Conservation (phyloP, 371 early-diverging fungal species). For the Mucor circinelloides region DNA sequence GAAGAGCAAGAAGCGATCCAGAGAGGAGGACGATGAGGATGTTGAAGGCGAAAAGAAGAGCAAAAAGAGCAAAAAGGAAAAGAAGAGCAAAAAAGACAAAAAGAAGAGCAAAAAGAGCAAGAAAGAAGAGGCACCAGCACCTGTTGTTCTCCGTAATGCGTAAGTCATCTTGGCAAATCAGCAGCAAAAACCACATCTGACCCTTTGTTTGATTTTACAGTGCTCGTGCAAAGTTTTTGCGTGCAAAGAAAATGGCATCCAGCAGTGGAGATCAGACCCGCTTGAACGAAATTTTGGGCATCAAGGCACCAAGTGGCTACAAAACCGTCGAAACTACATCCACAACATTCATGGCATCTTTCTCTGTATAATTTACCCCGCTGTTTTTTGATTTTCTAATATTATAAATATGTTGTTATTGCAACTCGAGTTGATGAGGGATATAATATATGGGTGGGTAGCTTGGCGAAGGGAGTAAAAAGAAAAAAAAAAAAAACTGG, state of each 20-base stretch:
- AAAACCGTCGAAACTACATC: slow-evolving; percentile 11
- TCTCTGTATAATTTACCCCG: slow-evolving; percentile 18
- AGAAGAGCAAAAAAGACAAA: slow-evolving; percentile 39
- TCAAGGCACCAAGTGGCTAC: slow-evolving; percentile 33
- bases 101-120: slow-evolving; percentile 28
- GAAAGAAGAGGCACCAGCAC: slow-evolving; percentile 26
- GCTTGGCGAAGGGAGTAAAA: too few species aligned
- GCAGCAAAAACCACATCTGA: background rate
- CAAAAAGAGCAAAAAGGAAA: slow-evolving; percentile 35
- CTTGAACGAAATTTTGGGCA: slow-evolving; percentile 60
- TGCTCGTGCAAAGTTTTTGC: slow-evolving; percentile 74
- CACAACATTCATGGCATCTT: slow-evolving; percentile 28
- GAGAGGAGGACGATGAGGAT: slow-evolving; percentile 29
- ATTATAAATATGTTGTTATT: background rate
- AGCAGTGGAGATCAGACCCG: slow-evolving; percentile 38
- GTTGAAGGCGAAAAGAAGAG: slow-evolving; percentile 27
- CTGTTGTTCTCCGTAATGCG: slow-evolving; percentile 55
- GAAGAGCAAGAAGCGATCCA: slow-evolving; percentile 20
- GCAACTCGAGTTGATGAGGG: too few species aligned
- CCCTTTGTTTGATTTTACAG: slow-evolving; percentile 24
- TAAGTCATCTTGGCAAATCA: slow-evolving; percentile 32
- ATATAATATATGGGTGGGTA: too few species aligned
- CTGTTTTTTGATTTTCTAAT: background rate
- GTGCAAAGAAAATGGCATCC: slow-evolving; percentile 68
- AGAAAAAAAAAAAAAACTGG: too few species aligned